Evolutionary conservation across 2,329 filamentous ascomycete genomes (phyloP).

Genomic region (Diaporthe helianthi): DNA sequence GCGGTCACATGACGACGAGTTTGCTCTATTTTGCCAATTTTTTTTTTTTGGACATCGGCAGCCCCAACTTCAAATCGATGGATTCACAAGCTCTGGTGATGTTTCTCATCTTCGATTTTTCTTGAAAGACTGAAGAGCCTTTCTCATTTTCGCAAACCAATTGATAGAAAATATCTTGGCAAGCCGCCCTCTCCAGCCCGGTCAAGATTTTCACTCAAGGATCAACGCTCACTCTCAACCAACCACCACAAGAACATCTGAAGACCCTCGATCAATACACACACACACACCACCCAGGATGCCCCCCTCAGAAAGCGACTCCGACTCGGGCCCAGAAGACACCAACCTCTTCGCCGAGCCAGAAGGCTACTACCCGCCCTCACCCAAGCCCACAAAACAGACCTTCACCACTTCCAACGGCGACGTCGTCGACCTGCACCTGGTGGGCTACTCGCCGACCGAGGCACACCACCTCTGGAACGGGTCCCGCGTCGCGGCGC

Average conservation of each 20-base stretch:
- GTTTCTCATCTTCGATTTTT: not conserved
- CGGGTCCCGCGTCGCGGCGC: conserved; percentile 77
- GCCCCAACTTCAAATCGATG: not conserved
- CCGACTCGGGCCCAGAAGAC: not conserved
- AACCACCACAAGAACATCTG: not conserved
- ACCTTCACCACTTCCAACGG: conserved; percentile 74
- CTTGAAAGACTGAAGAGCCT: no score
- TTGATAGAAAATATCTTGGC: not conserved
- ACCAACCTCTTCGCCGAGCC: conserved; percentile 82
- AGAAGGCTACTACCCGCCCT: conserved; percentile 78
- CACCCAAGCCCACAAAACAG: conserved; percentile 76
- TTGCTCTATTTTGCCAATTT: conserved; percentile 1
- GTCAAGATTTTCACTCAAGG: not conserved
- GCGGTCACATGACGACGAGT: conserved; percentile 18
- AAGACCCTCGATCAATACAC: not conserved
- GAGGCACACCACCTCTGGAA: conserved; percentile 96
- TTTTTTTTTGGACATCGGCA: not conserved
- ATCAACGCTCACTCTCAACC: not conserved
- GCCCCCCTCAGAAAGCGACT: not conserved
- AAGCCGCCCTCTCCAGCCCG: not conserved
- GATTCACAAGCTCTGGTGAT: no score
- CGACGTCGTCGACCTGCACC: conserved; percentile 70
- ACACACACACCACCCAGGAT: not conserved
- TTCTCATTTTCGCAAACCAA: no score
- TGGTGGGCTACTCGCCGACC: conserved; percentile 87